Evolutionary conservation across 306 rosid genomes (phyloP), one percentile per base, ranked within the genome.

Genomic region (Cucurbita ficifolia): DNA sequence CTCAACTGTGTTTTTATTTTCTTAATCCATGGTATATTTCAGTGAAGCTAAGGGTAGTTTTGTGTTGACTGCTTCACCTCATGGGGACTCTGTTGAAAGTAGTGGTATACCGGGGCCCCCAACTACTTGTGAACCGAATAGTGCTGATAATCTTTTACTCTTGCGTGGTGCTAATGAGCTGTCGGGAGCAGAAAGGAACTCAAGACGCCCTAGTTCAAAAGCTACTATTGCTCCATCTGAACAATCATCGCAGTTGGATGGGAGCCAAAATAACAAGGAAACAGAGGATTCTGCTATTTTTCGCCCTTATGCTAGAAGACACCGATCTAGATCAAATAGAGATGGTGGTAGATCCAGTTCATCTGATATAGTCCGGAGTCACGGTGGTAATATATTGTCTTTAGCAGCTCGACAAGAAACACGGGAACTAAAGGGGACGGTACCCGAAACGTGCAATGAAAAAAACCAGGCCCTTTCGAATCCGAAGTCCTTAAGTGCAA

Each of bases 21-120:
- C 75, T 64, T 60, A 40, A 74, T 42, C 49, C 56, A 17, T 75
- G 49, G 51, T 74, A 57, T 68, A 71, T 57, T 24, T 75, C 87
- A 95, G 99, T 73, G 99, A 95, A 85, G 96, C 97, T 29, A 95
- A 91, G 90, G 97, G 95, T 76, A 95, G 97, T 88, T 88, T 89
- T 84, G 97, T 90, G 33, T 86, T 85, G 90, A 87, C 99, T 81
- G 93, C 99, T 78, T 95, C 99, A 63, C 96, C 99, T 71, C 96
- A 77, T 78, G 97, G 97, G 48, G 99, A 95, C 78, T 95, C 99
- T 77, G 96, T 91, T n/a, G 97, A 95, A 78, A 95, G 99, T 80
- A 95, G 96, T 72, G 92, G 96, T 78, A 86, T 92, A 72, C 99
- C 96, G 43, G 96, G 96, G 78, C 90, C 82, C 76, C 89, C 90